Evolutionary conservation across 768 basidiomycete genomes (phyloP).

Genomic region (Clathrus columnatus): DNA sequence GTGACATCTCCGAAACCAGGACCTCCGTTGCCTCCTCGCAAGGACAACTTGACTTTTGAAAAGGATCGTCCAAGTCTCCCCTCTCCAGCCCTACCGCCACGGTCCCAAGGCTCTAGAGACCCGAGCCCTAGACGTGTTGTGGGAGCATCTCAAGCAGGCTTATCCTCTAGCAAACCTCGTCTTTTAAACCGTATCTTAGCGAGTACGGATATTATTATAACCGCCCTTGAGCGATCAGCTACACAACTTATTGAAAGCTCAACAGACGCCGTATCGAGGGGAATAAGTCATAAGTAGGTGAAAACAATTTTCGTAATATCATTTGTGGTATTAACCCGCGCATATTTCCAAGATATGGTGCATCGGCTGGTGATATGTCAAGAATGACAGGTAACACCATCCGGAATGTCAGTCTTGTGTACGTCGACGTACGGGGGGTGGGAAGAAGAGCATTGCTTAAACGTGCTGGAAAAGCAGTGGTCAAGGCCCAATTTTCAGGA

Average conservation of each 20-base stretch:
- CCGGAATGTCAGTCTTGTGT: conserved; percentile 65
- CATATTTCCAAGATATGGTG: conserved; percentile 40
- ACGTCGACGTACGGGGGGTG: conserved; percentile 67
- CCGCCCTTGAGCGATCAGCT: conserved; percentile 53
- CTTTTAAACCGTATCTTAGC: conserved; percentile 40
- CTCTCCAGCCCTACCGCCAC: conserved; percentile 7
- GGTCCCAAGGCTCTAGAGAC: neutral
- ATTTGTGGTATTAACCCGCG: neutral
- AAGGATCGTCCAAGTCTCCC: neutral
- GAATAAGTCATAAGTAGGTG: conserved; percentile 51
- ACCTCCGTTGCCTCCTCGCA: neutral
- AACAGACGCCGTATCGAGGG: conserved; percentile 37
- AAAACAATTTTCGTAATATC: conserved; percentile 7
- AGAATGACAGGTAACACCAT: conserved; percentile 54
- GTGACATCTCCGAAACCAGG: conserved; percentile 20
- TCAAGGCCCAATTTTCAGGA: conserved; percentile 34
- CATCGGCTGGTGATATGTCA: conserved; percentile 52
- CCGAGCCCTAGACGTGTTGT: neutral
- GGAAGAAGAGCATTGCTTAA: conserved; percentile 62
- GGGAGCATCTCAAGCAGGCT: neutral
- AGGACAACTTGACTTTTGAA: neutral
- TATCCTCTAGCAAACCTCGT: conserved; percentile 12
- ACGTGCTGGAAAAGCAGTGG: conserved; percentile 48
- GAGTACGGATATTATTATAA: conserved; percentile 57
- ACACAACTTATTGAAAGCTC: conserved; percentile 43